Evolutionary conservation across 2,329 filamentous ascomycete species (phyloP).

Genomic region (Xylaria multiplex): DNA sequence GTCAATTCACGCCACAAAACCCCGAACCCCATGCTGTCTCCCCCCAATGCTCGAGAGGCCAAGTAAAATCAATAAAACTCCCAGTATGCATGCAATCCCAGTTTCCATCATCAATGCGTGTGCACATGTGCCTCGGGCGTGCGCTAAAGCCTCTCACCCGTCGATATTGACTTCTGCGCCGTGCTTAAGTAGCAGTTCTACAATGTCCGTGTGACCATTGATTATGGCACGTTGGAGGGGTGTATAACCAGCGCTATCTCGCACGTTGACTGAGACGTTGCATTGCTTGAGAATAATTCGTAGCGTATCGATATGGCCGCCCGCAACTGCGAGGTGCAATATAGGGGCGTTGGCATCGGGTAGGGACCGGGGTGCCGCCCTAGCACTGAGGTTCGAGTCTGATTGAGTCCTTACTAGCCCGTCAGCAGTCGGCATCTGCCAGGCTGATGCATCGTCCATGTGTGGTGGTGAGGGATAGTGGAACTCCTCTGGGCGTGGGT

Average conservation of each 20-base stretch:
- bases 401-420: conserved; percentile 26
- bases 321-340: conserved; percentile 42
- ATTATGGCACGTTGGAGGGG: conserved; percentile 43
- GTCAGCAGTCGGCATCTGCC: conserved; percentile 33
- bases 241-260: conserved; percentile 41
- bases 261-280: conserved; percentile 41
- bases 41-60: conserved; percentile 18
- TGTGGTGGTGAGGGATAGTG: conserved; percentile 41
- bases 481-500: conserved; percentile 37
- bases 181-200: conserved; percentile 41
- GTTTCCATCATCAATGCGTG: conserved; percentile 33
- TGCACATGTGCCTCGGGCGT: conserved; percentile 25
- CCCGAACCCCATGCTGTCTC: conserved; percentile 18
- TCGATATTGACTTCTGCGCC: conserved; percentile 39
- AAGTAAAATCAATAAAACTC: conserved; percentile 34
- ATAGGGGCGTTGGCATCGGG: conserved; percentile 41
- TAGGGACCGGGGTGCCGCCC: conserved; percentile 36
- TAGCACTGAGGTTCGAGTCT: conserved; percentile 31
- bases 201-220: conserved; percentile 43
- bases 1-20: conserved; percentile 36
- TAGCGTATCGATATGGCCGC: conserved; percentile 42
- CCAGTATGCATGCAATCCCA: conserved; percentile 36
- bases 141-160: conserved; percentile 23
- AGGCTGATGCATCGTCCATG: conserved; percentile 36
- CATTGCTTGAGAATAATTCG: conserved; percentile 42